Percentiles rank a stretch among this genome's conserved stretches.
Evolutionary conservation across 106 monocot species (phyloP).

Genomic region (Phalaenopsis aphrodite): DNA sequence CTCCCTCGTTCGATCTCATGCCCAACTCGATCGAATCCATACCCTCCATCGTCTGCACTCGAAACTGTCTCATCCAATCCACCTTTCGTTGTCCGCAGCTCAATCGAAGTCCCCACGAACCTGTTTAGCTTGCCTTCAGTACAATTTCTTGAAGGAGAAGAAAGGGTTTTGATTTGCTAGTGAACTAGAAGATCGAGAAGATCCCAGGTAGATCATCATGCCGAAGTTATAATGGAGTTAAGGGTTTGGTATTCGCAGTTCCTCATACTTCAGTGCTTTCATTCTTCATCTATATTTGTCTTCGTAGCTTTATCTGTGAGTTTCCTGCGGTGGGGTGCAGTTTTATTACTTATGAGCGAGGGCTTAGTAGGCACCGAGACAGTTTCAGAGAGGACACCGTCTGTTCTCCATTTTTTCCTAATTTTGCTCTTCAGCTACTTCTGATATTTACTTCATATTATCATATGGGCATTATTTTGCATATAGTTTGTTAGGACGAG

Average conservation of each 20-base stretch:
- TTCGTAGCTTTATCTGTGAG: background rate
- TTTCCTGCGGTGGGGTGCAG: conserved; percentile 5
- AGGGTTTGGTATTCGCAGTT: background rate
- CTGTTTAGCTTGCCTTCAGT: too few relatives aligned
- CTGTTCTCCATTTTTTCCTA: conserved; percentile 1
- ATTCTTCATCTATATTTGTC: background rate
- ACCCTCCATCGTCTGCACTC: too few relatives aligned
- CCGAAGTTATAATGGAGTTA: background rate
- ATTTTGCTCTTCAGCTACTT: background rate
- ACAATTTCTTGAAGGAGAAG: too few relatives aligned
- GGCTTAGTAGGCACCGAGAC: background rate
- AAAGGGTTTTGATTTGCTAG: too few relatives aligned
- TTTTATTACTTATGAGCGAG: background rate
- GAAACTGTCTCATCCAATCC: too few relatives aligned
- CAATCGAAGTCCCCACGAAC: too few relatives aligned
- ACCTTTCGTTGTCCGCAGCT: too few relatives aligned
- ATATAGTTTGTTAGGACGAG: background rate
- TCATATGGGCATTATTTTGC: background rate
- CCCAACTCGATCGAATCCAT: too few relatives aligned
- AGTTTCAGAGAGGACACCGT: conserved; percentile 15
- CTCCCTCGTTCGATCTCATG: too few relatives aligned
- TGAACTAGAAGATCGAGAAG: too few relatives aligned
- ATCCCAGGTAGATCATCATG: background rate
- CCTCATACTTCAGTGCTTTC: background rate
- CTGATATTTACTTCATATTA: background rate